Evolutionary conservation across 257 asterid species (phyloP), one percentile per base, ranked within the genome.

Genomic region (Lithospermum erythrorhizon): DNA sequence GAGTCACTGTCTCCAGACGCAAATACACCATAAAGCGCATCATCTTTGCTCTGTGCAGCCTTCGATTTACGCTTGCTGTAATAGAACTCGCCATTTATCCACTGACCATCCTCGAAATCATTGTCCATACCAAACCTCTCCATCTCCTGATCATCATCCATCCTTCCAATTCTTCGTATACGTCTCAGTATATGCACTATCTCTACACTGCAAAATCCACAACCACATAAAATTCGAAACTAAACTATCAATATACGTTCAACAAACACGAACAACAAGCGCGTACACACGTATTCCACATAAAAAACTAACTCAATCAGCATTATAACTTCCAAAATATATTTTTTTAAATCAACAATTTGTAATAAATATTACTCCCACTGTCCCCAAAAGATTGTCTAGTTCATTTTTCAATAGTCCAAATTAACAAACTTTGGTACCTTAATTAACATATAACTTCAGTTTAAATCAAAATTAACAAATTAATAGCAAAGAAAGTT

Each of bases 61-160:
- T 82, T 87, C 59, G 80, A 76, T 58, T 75, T 78, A 25, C 85
- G 83, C 64, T 66, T 85, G 16, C 82, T 81, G 48, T 77, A 70
- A 67, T 70, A 78, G 59, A 76, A 87, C 27, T 87, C 94, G 11
- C 80, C 84, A 17, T 76, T 81, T 25, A 78, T 75, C 87, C 84
- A 84, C 79, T 82, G 84, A 45, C 74, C 83, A 60, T 78, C 90
- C 24, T 87, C 94, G 18, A 66, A 87, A 69, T 87, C 95, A 16
- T 87, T 87, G 25, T 84, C 94, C 86, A 82, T 76, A 14, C 78
- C 77, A 61, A 87, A 87, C 73, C 67, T 78, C 60, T 87, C 95
- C 89, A 79, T 83, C 41, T 87, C 89, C 72, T 82, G 94, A 67
- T 75, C 55, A 32, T 83, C 90, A 16, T 85, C 94, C 94, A 85